Base-by-base conservation (phyloP, 345 rosid genomes). In the Erysimum cheiranthoides region DNA sequence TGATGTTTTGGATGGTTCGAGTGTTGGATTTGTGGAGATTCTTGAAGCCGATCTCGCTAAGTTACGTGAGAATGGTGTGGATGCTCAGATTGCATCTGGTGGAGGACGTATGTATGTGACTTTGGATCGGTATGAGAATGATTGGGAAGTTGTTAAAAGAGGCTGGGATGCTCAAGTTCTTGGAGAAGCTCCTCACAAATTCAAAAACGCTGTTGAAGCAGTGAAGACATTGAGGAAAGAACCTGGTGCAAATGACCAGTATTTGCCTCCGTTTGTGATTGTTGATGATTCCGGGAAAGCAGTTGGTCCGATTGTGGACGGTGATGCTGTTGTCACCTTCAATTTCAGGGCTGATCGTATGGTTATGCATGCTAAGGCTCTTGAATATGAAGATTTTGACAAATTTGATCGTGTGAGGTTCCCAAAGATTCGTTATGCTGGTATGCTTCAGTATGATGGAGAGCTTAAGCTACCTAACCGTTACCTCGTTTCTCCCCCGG, bases 151-250 rank as follows among this genome's bases (percentile, higher is more conserved):
- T 60, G 91, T 92, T 16, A 95, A 95, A 69, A 82, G 98, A 66
- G 99, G 99, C 52, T 95, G 99, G 99, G 97, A 95, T 80, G 99
- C 99, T 68, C 99, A 95, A 73, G 97, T 95, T 81, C 97, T 95
- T 34, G 99, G 98, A 17, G 97, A 92, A 87, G 97, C 99, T 62
- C 99, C 96, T 3, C 61, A 92, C 85, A 90, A 92, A 78, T 95
- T 95, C 60, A 87, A 35, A 50, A 86, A 50, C 79, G 91, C 98
- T 5, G 80, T 92, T 73, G 98, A 95, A 79, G 99, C 99, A 17
- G 86, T 92, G 50, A 89, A 89, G 88, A 90, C 82, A 53, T 66
- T 95, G 76, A 88, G 99, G 84, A 84, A 78, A 69, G 85, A 65
- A 0, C 82, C 88, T 73, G 88, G 90, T 8, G 90, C 91, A 7